These are phyloP conservation scores for Camellia granthamiana DNA, from an alignment of 148 eudicot genomes.

Conservation along the genomic window DNA sequence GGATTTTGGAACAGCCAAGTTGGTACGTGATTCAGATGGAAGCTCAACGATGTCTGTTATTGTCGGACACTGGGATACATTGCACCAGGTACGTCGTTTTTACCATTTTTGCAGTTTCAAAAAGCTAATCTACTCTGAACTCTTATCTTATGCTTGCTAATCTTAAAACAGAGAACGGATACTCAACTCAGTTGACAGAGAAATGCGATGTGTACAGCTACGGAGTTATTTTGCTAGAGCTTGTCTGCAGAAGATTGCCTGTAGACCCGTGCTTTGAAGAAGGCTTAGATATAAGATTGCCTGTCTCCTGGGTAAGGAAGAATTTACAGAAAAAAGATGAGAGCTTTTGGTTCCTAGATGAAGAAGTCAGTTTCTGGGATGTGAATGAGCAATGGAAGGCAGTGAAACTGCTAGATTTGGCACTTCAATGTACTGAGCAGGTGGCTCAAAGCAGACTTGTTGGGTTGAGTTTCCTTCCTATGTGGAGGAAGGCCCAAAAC, in stretches of 20 bases:
- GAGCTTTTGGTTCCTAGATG: slow-evolving; percentile 11
- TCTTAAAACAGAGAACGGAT: not conserved
- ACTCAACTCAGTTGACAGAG: not conserved
- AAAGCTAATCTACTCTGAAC: not conserved
- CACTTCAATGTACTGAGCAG: slow-evolving; percentile 17
- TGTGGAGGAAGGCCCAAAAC: too few species aligned
- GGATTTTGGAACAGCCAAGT: slow-evolving; percentile 18
- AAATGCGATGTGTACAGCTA: slow-evolving; percentile 9
- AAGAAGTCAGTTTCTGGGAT: slow-evolving; percentile 7
- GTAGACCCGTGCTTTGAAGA: slow-evolving; percentile 20
- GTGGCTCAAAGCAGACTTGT: slow-evolving; percentile 5
- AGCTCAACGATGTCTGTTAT: slow-evolving; percentile 12
- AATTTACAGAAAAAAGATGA: slow-evolving; percentile 13
- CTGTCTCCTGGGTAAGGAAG: slow-evolving; percentile 15
- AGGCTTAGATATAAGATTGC: slow-evolving; percentile 18
- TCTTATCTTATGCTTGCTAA: not conserved
- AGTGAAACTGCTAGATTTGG: slow-evolving; percentile 16
- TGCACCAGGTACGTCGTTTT: slow-evolving; percentile 15
- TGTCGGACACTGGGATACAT: slow-evolving; percentile 27
- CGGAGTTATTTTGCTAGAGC: slow-evolving; percentile 6
- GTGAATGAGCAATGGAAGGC: slow-evolving; percentile 14
- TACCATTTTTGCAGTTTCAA: not conserved
- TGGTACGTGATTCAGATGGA: slow-evolving; percentile 9
- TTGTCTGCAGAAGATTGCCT: slow-evolving; percentile 15
- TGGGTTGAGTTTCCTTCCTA: too few species aligned